Base-by-base conservation (phyloP, 1,284 basidiomycete species). In the Tilletia indica region DNA sequence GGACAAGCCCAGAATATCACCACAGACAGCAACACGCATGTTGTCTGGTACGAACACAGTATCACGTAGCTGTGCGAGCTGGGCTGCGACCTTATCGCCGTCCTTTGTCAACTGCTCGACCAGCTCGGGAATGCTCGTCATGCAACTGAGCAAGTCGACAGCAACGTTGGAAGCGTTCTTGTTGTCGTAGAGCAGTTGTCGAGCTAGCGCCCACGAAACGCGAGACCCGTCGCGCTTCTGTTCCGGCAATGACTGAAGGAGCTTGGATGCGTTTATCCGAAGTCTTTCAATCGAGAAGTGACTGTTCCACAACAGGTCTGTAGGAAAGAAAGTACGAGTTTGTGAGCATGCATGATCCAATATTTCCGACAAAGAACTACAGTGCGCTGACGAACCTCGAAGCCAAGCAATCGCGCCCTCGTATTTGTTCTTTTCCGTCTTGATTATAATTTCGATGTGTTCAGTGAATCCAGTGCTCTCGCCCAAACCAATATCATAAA, bases 231-330 rank as follows among this genome's bases (percentile, higher is more conserved):
- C 92, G 63, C 97, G 89, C 87, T 98, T 99, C 82, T 93, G 88
- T 80, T 94, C 91, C 0, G 97, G 97, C n/a, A 99, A 87, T 36
- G 91, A 91, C 84, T 98, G 96, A 56, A 92, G 89, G 68, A 94
- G 89, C 86, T 98, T 98, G 34, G 94, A 93, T 54, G 93, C 87
- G 56, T 90, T 91, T 56, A 99, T 90, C 79, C 91, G 90, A 47
- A 99, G 86, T 91, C 94, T 88, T 66, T 97, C 93, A 76, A 90
- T 89, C 76, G 91, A 89, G 81, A 98, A 98, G 72, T 91, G 87
- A 67, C 89, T 88, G 63, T 91, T 89, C 82, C 91, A 92, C n/a
- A 99, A 85, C 21, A 99, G 86, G 85, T 99, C 94, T 64, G 51
- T 19, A 54, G 16, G 16, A 31, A 45, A 54, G 3, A 19, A 54